Evolutionary conservation across 805 yeast species (phyloP).

Genomic region (Danielia reshetovae): DNA sequence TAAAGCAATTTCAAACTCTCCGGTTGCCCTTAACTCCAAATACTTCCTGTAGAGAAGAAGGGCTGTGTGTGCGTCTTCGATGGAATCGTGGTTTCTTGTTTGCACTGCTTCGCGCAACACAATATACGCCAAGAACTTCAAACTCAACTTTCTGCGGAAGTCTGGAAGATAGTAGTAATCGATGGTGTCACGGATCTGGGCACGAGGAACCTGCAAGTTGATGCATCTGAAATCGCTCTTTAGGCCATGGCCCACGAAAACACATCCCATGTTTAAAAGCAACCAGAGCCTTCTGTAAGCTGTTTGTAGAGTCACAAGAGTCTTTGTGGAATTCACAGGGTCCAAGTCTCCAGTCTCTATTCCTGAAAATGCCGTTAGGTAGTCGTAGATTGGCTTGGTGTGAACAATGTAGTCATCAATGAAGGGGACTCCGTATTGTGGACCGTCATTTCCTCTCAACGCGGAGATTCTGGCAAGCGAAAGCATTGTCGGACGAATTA

Average conservation of each 20-base stretch:
- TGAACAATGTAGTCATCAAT: slow-evolving; percentile 91
- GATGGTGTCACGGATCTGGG: slow-evolving; percentile 87
- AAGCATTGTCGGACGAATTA: slow-evolving; percentile 70
- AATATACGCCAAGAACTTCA: slow-evolving; percentile 82
- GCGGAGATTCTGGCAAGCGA: slow-evolving; percentile 90
- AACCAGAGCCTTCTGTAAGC: slow-evolving; percentile 91
- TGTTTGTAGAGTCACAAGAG: slow-evolving; percentile 74
- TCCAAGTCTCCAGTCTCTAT: slow-evolving; percentile 89
- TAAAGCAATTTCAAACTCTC: slow-evolving; percentile 58
- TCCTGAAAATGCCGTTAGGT: slow-evolving; percentile 90
- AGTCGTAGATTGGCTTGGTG: slow-evolving; percentile 68
- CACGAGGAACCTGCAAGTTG: slow-evolving; percentile 80
- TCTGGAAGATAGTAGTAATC: slow-evolving; percentile 72
- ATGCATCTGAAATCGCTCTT: slow-evolving; percentile 89
- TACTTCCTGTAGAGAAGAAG: slow-evolving; percentile 71
- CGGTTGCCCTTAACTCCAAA: slow-evolving; percentile 53
- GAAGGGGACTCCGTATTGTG: slow-evolving; percentile 67
- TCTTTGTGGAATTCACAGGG: slow-evolving; percentile 56
- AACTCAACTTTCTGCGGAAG: slow-evolving; percentile 71
- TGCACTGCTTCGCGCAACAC: slow-evolving; percentile 76
- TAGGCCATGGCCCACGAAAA: slow-evolving; percentile 93
- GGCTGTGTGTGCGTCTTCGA: slow-evolving; percentile 93
- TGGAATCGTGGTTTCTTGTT: slow-evolving; percentile 92
- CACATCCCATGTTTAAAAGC: slow-evolving; percentile 79
- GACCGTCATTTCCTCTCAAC: slow-evolving; percentile 66